Percentiles rank a stretch among this genome's conserved stretches.
Evolutionary conservation across 306 rosid species (phyloP).

Genomic region (Begonia masoniana): DNA sequence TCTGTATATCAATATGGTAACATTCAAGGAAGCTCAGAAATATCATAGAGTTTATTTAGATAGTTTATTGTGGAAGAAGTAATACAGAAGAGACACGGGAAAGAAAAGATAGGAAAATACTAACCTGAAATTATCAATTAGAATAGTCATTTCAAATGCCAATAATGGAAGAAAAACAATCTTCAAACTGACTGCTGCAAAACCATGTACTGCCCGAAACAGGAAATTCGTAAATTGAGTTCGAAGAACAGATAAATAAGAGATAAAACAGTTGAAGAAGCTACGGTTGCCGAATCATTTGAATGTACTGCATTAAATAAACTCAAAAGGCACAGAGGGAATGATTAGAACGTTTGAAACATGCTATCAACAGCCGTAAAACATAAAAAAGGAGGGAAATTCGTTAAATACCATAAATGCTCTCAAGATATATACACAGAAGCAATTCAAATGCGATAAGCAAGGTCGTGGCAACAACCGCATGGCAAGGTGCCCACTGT

Average conservation of each 20-base stretch:
- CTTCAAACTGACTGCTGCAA: slow-evolving; percentile 70
- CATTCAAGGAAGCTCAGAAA: too few species aligned
- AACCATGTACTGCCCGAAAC: slow-evolving; percentile 42
- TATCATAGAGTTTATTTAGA: too few species aligned
- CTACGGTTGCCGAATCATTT: too few species aligned
- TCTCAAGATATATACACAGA: slow-evolving; percentile 94
- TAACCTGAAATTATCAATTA: slow-evolving; percentile 94
- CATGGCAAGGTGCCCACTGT: slow-evolving; percentile 99
- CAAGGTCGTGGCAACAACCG: slow-evolving; percentile 81
- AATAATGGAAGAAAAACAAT: slow-evolving; percentile 88
- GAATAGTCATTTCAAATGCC: slow-evolving; percentile 72
- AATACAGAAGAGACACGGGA: background rate
- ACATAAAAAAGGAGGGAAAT: slow-evolving; percentile 4
- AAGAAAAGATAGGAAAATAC: slow-evolving; percentile 6
- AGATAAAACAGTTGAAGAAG: too few species aligned
- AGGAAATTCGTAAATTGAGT: slow-evolving; percentile 14
- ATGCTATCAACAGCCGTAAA: background rate
- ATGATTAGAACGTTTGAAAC: background rate
- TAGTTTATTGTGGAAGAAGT: too few species aligned
- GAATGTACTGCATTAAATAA: background rate
- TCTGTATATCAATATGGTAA: too few species aligned
- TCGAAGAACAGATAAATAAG: slow-evolving; percentile 2
- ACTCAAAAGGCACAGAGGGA: background rate
- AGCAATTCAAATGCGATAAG: slow-evolving; percentile 93
- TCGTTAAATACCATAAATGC: slow-evolving; percentile 47